These are phyloP conservation scores for Hygrocybe coccinea DNA, from an alignment of 768 basidiomycete species.

Conservation along the genomic window DNA sequence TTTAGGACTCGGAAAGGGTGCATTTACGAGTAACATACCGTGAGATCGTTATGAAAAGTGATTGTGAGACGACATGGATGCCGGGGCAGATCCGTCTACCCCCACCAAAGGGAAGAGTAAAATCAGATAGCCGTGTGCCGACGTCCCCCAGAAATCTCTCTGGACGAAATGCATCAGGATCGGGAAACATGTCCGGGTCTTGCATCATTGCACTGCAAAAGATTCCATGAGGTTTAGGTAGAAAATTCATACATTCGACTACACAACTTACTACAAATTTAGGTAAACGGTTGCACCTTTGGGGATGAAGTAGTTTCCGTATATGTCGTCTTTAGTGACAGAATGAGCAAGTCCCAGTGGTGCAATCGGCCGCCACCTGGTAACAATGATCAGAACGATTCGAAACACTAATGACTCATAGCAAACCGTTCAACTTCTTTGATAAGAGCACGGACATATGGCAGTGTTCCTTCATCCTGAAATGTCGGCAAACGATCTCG, in stretches of 20 bases:
- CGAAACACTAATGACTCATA: conserved; percentile 40
- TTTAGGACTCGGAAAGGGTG: no score
- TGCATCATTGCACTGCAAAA: neutral
- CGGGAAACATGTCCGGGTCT: conserved; percentile 28
- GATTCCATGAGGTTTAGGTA: neutral
- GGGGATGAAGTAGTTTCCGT: conserved; percentile 45
- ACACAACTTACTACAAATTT: conserved; percentile 37
- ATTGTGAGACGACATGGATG: no score
- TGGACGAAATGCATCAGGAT: conserved; percentile 34
- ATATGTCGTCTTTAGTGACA: conserved; percentile 41
- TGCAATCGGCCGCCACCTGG: no score
- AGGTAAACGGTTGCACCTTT: conserved; percentile 43
- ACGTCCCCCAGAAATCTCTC: conserved; percentile 33
- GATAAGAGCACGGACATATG: conserved; percentile 45
- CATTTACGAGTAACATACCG: no score
- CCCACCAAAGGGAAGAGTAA: no score
- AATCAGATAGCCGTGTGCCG: neutral
- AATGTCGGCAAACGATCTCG: conserved; percentile 35
- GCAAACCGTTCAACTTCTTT: conserved; percentile 46
- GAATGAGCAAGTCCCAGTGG: conserved; percentile 39
- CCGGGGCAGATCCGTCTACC: no score
- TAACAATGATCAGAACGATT: no score
- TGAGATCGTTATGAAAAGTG: no score
- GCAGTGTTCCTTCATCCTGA: conserved; percentile 41
- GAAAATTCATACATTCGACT: neutral